Evolutionary conservation across 192 early-diverging fungal genomes (phyloP).

Genomic region (Coemansia aciculifera): DNA sequence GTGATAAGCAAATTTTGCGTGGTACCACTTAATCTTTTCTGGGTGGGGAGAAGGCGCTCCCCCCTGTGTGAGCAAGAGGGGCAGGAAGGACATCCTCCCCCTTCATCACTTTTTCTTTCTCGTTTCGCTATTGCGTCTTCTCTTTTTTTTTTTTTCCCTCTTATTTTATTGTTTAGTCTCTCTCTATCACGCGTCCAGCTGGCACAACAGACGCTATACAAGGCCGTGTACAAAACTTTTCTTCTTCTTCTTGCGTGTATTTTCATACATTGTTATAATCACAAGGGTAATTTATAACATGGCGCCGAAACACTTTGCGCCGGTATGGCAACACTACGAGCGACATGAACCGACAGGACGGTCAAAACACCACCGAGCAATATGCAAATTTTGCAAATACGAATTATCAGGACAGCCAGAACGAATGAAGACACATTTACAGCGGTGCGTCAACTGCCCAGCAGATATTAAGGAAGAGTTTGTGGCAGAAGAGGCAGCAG

Average conservation of each 20-base stretch:
- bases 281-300: slow-evolving; percentile 12
- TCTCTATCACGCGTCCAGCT: background rate
- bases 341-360: slow-evolving; percentile 52
- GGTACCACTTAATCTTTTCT: background rate
- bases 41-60: background rate
- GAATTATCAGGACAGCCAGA: slow-evolving; percentile 54
- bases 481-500: slow-evolving; percentile 19
- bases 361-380: slow-evolving; percentile 54
- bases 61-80: background rate
- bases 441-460: slow-evolving; percentile 43
- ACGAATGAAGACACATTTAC: slow-evolving; percentile 54
- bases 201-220: background rate
- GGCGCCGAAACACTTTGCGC: slow-evolving; percentile 57
- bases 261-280: background rate
- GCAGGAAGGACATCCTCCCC: background rate
- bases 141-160: background rate
- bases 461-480: slow-evolving; percentile 43
- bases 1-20: background rate
- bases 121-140: background rate
- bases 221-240: background rate
- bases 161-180: background rate
- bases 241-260: slow-evolving; percentile 5
- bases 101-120: background rate
- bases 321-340: slow-evolving; percentile 55
- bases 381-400: slow-evolving; percentile 52